Conservation (phyloP, 805 yeast species). For the Saturnispora ahearnii region DNA sequence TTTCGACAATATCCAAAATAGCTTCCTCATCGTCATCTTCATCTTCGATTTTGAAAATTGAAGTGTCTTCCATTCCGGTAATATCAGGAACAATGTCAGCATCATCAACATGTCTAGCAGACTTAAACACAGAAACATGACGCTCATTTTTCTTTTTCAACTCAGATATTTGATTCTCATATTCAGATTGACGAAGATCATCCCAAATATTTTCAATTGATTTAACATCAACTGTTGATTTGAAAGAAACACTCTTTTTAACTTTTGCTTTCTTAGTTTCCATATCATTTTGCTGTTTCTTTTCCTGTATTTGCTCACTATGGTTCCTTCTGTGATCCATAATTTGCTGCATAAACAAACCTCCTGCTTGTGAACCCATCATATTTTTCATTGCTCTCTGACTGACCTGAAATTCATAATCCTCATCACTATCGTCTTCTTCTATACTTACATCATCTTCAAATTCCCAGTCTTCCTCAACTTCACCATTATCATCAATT, state of each 20-base stretch:
- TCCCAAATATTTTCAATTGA: conserved; percentile 51
- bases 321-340: conserved; percentile 21
- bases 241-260: conserved; percentile 47
- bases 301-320: background rate
- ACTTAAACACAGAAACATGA: conserved; percentile 14
- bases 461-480: conserved; percentile 20
- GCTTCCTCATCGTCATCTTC: conserved; percentile 8
- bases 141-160: conserved; percentile 1
- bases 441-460: conserved; percentile 13
- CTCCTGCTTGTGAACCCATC: conserved; percentile 27
- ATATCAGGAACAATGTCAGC: background rate
- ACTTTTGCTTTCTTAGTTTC: background rate
- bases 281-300: background rate
- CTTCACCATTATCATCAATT: conserved; percentile 18
- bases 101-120: conserved; percentile 9
- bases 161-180: conserved; percentile 11
- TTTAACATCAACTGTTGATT: conserved; percentile 44
- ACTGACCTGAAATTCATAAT: conserved; percentile 13
- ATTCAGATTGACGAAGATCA: conserved; percentile 29
- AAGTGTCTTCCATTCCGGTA: too few species aligned
- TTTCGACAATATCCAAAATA: conserved; percentile 16
- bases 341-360: conserved; percentile 35
- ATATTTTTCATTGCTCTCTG: conserved; percentile 7
- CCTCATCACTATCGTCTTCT: conserved; percentile 9
- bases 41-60: background rate